Evolutionary conservation across 371 early-diverging fungal genomes (phyloP).

Genomic region (Conidiobolus incongruus): DNA sequence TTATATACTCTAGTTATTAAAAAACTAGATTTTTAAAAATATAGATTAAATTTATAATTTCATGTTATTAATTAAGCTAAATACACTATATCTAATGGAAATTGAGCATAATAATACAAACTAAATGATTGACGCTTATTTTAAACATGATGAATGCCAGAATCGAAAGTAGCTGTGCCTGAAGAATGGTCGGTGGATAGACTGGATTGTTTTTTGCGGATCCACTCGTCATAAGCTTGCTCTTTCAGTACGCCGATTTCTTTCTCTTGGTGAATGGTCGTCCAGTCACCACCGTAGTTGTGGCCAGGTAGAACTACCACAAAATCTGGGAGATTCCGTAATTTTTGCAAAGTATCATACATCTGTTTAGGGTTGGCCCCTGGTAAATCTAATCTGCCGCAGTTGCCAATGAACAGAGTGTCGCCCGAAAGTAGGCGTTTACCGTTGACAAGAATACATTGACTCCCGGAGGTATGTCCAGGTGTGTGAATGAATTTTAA

Average conservation of each 20-base stretch:
- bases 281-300: slow-evolving; percentile 56
- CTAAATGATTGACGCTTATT: too few relatives aligned
- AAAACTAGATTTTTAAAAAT: too few relatives aligned
- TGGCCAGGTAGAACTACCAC: slow-evolving; percentile 72
- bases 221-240: background rate
- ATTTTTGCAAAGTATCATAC: slow-evolving; percentile 34
- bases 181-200: too few relatives aligned
- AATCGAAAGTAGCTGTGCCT: too few relatives aligned
- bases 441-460: slow-evolving; percentile 50
- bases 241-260: slow-evolving; percentile 13
- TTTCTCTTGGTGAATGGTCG: slow-evolving; percentile 37
- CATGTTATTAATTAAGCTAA: too few relatives aligned
- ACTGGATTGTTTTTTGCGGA: too few relatives aligned
- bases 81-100: too few relatives aligned
- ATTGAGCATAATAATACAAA: too few relatives aligned
- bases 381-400: slow-evolving; percentile 57
- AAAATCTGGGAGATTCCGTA: slow-evolving; percentile 31
- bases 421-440: slow-evolving; percentile 66
- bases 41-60: too few relatives aligned
- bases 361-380: slow-evolving; percentile 39
- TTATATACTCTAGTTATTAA: too few relatives aligned
- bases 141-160: too few relatives aligned
- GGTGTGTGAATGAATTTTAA: slow-evolving; percentile 64
- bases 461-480: slow-evolving; percentile 76
- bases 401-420: slow-evolving; percentile 51